Base-by-base conservation (phyloP, 768 basidiomycete species). In the Psilocybe sp. region DNA sequence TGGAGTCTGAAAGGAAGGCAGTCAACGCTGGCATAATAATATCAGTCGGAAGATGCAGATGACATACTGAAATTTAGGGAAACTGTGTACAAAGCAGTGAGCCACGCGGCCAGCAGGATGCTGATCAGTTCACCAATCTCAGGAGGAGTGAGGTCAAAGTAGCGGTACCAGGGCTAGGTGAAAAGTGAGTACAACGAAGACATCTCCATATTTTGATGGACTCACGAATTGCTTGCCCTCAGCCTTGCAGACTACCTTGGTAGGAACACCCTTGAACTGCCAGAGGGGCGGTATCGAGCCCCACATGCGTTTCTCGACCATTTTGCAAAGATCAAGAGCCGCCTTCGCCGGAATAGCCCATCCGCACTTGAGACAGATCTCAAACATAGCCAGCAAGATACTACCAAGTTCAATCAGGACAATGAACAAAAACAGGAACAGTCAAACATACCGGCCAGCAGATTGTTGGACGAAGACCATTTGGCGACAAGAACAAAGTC, bases 391-490 rank as follows among this genome's bases (percentile, higher is more conserved):
- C n/a, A 93, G 92, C 35, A 98, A 73, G 60, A 98, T 97, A 59
- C 89, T 88, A 34, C 15, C 46, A n/a, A 7, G 16, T 35, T n/a
- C 11, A 9, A 8, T 18, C 4, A 44, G 46, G 7, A 3, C 50
- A 14, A 15, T 23, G 2, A 9, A 32, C 14, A 18, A 6, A 6
- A 32, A 42, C 6, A 31, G n/a, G n/a, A 10, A 1, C 8, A 15
- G 41, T 0, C 6, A 20, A 9, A 64, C 76, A 49, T 51, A 87
- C 78, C 92, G 88, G 43, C 97, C 97, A 2, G 97, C 97, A 7
- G 94, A 97, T 61, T 99, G 97, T 51, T 94, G 92, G 2, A 99
- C 89, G 62, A 94, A 98, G 8, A 99, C 92, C 91, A 92, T 93
- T 93, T 89, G 0, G 90, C 89, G 2, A 92, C 85, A 1, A 92